These are phyloP conservation scores for Grigorovia transvaalensis DNA, from an alignment of 805 yeast species.

Conservation along the genomic window DNA sequence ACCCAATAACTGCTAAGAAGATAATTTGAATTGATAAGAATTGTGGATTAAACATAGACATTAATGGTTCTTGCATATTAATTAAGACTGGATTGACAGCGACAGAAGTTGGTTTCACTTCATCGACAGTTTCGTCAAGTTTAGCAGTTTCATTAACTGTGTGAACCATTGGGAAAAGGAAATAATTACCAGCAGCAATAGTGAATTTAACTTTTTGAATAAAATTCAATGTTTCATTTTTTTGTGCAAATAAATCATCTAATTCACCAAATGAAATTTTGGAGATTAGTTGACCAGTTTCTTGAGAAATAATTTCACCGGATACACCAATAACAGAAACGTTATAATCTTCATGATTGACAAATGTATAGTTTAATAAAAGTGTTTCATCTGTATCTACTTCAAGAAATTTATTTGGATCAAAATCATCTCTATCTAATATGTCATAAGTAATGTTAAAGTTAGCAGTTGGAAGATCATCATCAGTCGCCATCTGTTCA, in stretches of 20 bases:
- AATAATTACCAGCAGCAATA: constrained; percentile 46
- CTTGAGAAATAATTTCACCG: constrained; percentile 51
- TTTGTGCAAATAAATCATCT: constrained; percentile 46
- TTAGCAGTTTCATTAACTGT: constrained; percentile 31
- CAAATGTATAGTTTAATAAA: constrained; percentile 40
- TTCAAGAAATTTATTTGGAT: constrained; percentile 31
- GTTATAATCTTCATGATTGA: constrained; percentile 42
- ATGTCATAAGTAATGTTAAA: constrained; percentile 41
- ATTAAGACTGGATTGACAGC: constrained; percentile 51
- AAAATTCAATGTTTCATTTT: constrained; percentile 41
- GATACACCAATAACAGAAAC: constrained; percentile 56
- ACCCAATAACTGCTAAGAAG: constrained; percentile 39
- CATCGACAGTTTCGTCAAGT: background rate
- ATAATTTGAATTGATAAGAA: constrained; percentile 52
- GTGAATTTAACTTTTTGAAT: constrained; percentile 51
- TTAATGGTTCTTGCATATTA: constrained; percentile 48
- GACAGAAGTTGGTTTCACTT: constrained; percentile 41
- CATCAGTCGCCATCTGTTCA: background rate
- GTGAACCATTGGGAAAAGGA: constrained; percentile 50
- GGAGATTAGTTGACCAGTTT: constrained; percentile 39
- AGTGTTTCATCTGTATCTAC: constrained; percentile 45
- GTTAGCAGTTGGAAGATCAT: constrained; percentile 18
- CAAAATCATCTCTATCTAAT: constrained; percentile 34
- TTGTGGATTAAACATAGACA: constrained; percentile 66
- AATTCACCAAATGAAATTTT: constrained; percentile 56